These are phyloP conservation scores for Ogataea corticis DNA, from an alignment of 805 yeast species.

Conservation along the genomic window DNA sequence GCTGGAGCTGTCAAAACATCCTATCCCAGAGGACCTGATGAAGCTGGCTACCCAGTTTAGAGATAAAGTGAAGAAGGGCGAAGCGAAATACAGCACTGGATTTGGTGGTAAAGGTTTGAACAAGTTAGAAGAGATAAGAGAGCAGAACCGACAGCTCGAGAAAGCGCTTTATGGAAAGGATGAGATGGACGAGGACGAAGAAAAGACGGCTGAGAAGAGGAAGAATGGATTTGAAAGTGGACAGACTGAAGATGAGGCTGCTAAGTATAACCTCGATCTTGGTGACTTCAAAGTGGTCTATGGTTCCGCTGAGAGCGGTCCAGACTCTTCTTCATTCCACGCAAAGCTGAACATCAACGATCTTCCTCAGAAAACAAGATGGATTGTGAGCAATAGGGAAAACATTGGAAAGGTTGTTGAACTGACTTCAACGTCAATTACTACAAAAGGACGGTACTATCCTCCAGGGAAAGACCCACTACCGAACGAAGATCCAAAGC, in stretches of 20 bases:
- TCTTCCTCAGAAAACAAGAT: constrained; percentile 75
- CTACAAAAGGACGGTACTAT: constrained; percentile 78
- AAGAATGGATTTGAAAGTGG: constrained; percentile 28
- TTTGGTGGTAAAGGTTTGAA: constrained; percentile 94
- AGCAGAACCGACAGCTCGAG: constrained; percentile 50
- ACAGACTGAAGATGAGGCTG: constrained; percentile 1
- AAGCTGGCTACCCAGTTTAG: constrained; percentile 56
- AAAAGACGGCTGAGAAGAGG: constrained; percentile 2
- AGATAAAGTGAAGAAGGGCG: constrained; percentile 64
- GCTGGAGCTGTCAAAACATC: constrained; percentile 54
- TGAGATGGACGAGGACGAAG: constrained; percentile 24
- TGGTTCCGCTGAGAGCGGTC: constrained; percentile 44
- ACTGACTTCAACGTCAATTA: constrained; percentile 70
- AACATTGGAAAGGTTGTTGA: constrained; percentile 66
- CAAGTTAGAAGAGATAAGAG: constrained; percentile 64
- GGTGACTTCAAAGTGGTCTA: constrained; percentile 49
- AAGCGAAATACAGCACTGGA: constrained; percentile 64
- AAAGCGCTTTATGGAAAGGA: constrained; percentile 46
- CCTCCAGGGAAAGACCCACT: constrained; percentile 59
- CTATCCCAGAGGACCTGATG: constrained; percentile 51
- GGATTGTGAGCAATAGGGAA: constrained; percentile 72
- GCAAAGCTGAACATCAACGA: constrained; percentile 81
- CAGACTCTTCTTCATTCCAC: constrained; percentile 51
- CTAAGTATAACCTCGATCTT: constrained; percentile 17
- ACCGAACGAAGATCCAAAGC: constrained; percentile 65